Evolutionary conservation across 1,139 yeast genomes (phyloP).

Genomic region (Candida tropicalis): DNA sequence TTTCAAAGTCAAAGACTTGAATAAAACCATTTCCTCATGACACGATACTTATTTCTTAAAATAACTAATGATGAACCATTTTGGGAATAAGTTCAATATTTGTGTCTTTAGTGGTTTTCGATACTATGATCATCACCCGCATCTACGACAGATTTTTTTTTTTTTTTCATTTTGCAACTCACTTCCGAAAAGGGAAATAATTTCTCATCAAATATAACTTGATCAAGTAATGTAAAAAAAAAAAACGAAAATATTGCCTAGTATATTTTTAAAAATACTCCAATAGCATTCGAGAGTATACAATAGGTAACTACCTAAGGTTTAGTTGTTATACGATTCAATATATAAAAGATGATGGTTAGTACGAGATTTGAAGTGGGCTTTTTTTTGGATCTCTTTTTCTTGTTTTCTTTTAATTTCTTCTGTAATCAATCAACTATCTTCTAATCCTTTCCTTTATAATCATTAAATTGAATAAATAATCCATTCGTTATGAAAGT

Average conservation of each 20-base stretch:
- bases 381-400: not conserved
- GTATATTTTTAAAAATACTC: not conserved
- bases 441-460: too few species aligned
- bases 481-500: slow-evolving; percentile 28
- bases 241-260: not conserved
- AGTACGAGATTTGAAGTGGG: slow-evolving; percentile 1
- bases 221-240: slow-evolving; percentile 3
- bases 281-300: not conserved
- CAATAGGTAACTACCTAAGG: not conserved
- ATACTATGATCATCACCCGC: not conserved
- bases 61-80: not conserved
- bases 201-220: slow-evolving; percentile 1
- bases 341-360: slow-evolving; percentile 6
- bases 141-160: not conserved
- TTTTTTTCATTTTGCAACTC: slow-evolving; percentile 3
- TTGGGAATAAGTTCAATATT: not conserved
- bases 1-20: too few species aligned
- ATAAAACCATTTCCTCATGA: too few species aligned
- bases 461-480: too few species aligned
- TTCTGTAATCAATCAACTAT: too few species aligned
- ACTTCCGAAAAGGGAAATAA: slow-evolving; percentile 7
- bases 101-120: too few species aligned
- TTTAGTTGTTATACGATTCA: not conserved
- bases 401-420: too few species aligned
- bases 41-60: not conserved